Conservation (phyloP, 305 asterid species). For the Fraxinus greggii region DNA sequence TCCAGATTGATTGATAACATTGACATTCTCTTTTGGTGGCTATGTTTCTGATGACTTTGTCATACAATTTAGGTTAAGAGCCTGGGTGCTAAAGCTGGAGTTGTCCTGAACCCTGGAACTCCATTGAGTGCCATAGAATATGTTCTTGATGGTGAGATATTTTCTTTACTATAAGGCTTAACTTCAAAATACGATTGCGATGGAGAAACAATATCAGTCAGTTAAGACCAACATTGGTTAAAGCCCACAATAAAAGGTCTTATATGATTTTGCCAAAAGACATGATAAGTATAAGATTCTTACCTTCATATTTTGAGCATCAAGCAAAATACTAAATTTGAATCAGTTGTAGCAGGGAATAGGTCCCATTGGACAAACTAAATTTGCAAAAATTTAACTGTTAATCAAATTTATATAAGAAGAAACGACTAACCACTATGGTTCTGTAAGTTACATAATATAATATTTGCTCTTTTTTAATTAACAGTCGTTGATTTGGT, state of each 20-base stretch:
- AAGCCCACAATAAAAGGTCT: neutral
- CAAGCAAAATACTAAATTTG: neutral
- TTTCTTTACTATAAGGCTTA: neutral
- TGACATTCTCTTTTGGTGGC: conserved; percentile 15
- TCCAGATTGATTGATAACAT: neutral
- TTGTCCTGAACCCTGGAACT: conserved; percentile 95
- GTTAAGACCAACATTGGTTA: neutral
- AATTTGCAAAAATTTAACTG: neutral
- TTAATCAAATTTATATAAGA: neutral
- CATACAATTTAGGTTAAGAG: conserved; percentile 58
- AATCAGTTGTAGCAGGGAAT: neutral
- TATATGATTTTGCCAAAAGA: neutral
- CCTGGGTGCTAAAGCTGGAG: conserved; percentile 99
- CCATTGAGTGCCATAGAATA: conserved; percentile 81
- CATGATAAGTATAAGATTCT: neutral
- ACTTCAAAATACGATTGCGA: neutral
- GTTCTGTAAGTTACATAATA: conserved; percentile 18
- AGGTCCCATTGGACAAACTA: conserved; percentile 1
- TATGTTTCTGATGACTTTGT: conserved; percentile 16
- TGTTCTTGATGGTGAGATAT: conserved; percentile 83
- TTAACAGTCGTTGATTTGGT: conserved; percentile 84
- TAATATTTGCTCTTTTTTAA: conserved; percentile 19
- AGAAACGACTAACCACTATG: neutral
- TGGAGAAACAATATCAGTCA: neutral
- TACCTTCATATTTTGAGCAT: neutral